These are phyloP conservation scores for Teratosphaeria gauchensis DNA, from an alignment of 2,329 filamentous ascomycete species.

Conservation along the genomic window DNA sequence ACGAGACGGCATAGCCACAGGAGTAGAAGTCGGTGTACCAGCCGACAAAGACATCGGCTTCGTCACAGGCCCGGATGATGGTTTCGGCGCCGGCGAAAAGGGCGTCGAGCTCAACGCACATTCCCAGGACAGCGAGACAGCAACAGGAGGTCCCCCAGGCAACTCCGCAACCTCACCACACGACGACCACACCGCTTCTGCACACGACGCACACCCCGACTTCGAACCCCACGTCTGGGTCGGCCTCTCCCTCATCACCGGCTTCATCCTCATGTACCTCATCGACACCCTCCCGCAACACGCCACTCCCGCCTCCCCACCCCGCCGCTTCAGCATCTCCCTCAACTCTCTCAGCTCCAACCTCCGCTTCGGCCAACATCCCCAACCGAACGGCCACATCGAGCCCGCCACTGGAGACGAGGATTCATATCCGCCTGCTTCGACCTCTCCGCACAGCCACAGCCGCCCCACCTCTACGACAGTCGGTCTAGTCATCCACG, in stretches of 20 bases:
- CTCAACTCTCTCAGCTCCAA: conserved; percentile 61
- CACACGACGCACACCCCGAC: neutral
- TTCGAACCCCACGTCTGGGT: conserved; percentile 64
- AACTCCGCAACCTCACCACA: neutral
- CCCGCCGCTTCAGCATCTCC: conserved; percentile 74
- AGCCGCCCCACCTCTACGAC: conserved; percentile 48
- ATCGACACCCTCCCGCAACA: conserved; percentile 78
- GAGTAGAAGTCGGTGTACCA: neutral
- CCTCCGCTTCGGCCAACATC: neutral
- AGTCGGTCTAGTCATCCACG: conserved; percentile 89
- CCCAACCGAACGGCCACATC: conserved; percentile 26
- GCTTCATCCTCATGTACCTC: conserved; percentile 94
- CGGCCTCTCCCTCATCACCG: conserved; percentile 73
- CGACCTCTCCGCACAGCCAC: conserved; percentile 8
- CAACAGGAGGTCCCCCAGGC: neutral
- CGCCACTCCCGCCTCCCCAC: conserved; percentile 49
- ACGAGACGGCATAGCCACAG: neutral
- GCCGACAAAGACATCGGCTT: conserved; percentile 3
- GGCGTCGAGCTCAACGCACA: conserved; percentile 6
- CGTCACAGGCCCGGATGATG: conserved; percentile 23
- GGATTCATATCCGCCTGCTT: conserved; percentile 4
- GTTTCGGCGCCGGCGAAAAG: conserved; percentile 10
- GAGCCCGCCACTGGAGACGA: conserved; percentile 4
- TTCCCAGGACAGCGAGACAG: neutral
- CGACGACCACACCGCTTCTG: neutral